Evolutionary conservation across 805 yeast species (phyloP).

Genomic region (Pachysolen tannophilus): DNA sequence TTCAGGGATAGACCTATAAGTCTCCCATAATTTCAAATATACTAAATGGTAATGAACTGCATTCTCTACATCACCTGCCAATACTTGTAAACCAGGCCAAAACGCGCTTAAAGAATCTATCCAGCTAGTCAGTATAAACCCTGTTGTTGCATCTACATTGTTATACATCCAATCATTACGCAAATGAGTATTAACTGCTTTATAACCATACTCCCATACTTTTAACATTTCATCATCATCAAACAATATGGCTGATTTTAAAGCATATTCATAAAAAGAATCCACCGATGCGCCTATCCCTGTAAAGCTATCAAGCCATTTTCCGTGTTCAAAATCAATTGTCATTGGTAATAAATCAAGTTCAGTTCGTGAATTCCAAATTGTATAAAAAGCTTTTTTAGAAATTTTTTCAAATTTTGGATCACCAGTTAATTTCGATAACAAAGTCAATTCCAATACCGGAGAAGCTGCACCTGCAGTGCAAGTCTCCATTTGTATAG

Average conservation of each 20-base stretch:
- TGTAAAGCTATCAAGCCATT: constrained; percentile 51
- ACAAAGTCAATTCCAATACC: constrained; percentile 67
- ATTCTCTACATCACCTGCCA: constrained; percentile 64
- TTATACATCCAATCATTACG: constrained; percentile 42
- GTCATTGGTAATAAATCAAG: constrained; percentile 74
- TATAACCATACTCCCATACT: constrained; percentile 57
- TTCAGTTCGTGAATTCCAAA: constrained; percentile 61
- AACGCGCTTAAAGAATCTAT: constrained; percentile 83
- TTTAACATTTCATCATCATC: constrained; percentile 43
- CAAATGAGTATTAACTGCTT: constrained; percentile 48
- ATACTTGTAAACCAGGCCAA: constrained; percentile 78
- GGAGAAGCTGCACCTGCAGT: constrained; percentile 85
- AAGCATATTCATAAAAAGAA: constrained; percentile 83
- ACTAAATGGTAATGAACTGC: constrained; percentile 57
- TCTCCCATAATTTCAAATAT: constrained; percentile 71
- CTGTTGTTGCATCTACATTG: constrained; percentile 50
- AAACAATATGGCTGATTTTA: constrained; percentile 68
- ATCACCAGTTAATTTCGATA: constrained; percentile 72
- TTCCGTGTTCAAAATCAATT: constrained; percentile 48
- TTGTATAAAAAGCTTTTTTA: constrained; percentile 50
- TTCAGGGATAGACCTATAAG: constrained; percentile 79
- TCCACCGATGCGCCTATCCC: constrained; percentile 92
- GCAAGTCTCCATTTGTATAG: constrained; percentile 59
- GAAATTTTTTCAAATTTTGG: constrained; percentile 57
- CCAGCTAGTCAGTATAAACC: constrained; percentile 52